Evolutionary conservation across 2,329 filamentous ascomycete species (phyloP).

Genomic region (Monilinia fructicola): DNA sequence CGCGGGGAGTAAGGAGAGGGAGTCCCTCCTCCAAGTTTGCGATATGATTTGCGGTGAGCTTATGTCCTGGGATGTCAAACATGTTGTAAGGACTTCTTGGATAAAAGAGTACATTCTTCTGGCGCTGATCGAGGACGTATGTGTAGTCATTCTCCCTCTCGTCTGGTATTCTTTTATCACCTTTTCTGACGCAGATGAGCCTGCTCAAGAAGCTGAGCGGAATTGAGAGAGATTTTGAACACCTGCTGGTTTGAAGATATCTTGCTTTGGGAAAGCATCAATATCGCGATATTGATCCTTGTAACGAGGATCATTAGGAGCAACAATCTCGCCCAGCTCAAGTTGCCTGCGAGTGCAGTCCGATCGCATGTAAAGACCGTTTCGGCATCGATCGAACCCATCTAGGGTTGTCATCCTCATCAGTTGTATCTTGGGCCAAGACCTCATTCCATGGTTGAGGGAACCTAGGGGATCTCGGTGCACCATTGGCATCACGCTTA

Average conservation of each 20-base stretch:
- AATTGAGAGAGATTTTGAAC: constrained; percentile 16
- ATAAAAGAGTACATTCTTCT: not conserved
- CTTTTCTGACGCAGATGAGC: not conserved
- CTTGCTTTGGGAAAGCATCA: constrained; percentile 4
- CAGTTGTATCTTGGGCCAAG: not conserved
- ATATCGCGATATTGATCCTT: not conserved
- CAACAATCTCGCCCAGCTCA: not conserved
- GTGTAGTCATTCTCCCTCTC: constrained; percentile 9
- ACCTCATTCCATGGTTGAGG: not conserved
- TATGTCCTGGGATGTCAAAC: not conserved
- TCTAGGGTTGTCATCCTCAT: not conserved
- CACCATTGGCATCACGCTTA: constrained; percentile 4
- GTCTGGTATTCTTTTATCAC: not conserved
- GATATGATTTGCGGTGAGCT: not conserved
- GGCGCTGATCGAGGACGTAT: not conserved
- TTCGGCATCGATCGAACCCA: not conserved
- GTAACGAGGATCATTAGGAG: not conserved
- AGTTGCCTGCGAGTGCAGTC: not conserved
- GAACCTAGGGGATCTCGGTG: not conserved
- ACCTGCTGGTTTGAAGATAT: constrained; percentile 13
- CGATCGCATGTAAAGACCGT: constrained; percentile 4
- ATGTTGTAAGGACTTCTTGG: not conserved
- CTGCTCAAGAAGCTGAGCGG: constrained; percentile 10
- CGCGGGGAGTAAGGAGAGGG: constrained; percentile 10
- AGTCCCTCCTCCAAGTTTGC: constrained; percentile 1